Conservation (phyloP, 129 eudicot genomes). For the Flaveria brownii region DNA sequence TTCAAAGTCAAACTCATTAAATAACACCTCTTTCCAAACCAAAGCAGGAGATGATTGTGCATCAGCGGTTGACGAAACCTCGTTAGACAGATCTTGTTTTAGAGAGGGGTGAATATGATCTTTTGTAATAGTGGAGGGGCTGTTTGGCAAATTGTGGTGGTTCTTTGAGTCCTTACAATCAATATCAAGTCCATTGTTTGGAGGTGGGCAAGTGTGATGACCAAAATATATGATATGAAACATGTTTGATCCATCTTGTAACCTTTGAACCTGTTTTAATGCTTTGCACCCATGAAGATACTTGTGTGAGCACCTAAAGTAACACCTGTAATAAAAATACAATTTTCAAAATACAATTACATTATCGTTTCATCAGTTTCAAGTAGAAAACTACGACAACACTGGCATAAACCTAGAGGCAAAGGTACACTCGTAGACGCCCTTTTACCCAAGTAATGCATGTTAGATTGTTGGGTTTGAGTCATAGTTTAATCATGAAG, state of each 20-base stretch:
- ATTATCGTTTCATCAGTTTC: no score
- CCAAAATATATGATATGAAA: conserved; percentile 60
- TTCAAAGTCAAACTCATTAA: neutral
- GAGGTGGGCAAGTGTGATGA: conserved; percentile 51
- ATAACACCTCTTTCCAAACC: conserved; percentile 14
- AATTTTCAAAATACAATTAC: no score
- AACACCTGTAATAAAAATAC: conserved; percentile 43
- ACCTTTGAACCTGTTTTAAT: conserved; percentile 57
- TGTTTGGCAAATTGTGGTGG: conserved; percentile 1
- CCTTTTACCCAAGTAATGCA: no score
- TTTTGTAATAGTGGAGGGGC: conserved; percentile 26
- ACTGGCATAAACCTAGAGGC: no score
- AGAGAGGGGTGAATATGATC: conserved; percentile 3
- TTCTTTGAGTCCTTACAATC: conserved; percentile 16
- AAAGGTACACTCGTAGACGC: no score
- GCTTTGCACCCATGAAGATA: conserved; percentile 57
- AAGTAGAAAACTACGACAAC: no score
- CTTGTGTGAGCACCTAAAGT: conserved; percentile 75
- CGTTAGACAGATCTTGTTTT: conserved; percentile 31
- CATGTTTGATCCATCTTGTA: conserved; percentile 38
- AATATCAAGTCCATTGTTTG: conserved; percentile 13
- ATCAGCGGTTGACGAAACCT: conserved; percentile 18
- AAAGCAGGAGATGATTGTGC: conserved; percentile 12
- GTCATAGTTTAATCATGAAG: no score
- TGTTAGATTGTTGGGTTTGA: no score